phyloP scores from a whole-genome alignment of 208 protist genomes.

The Phytomonas francai region DNA sequence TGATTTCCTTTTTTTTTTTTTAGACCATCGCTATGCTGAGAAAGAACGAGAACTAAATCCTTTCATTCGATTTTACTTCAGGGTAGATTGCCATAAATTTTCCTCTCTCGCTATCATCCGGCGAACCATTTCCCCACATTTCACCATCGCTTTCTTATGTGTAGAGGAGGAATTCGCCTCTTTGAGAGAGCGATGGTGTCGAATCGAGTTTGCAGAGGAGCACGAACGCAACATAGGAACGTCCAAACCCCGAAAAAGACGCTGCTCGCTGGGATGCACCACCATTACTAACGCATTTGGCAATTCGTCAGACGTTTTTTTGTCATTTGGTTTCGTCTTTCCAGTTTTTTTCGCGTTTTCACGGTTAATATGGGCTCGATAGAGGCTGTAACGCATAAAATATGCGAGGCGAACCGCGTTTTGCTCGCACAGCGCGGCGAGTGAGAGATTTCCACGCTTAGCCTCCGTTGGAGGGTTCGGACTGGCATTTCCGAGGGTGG shows the following conservation, averaged over 20 bases:
- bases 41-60: neutral
- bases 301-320: neutral
- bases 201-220: constrained; percentile 4
- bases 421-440: constrained; percentile 34
- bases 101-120: constrained; percentile 63
- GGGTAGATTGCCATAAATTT: constrained; percentile 40
- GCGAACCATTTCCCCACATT: constrained; percentile 50
- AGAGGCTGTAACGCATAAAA: constrained; percentile 19
- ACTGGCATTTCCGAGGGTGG: neutral
- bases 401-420: constrained; percentile 33
- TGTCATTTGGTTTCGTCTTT: neutral
- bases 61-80: neutral
- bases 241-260: constrained; percentile 15
- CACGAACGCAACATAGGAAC: constrained; percentile 16
- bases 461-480: neutral
- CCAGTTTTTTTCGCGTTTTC: constrained; percentile 9
- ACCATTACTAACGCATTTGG: constrained; percentile 11
- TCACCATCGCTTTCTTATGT: constrained; percentile 40
- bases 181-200: too few species aligned
- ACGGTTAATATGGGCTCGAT: neutral
- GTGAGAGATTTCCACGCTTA: constrained; percentile 21
- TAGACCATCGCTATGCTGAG: neutral
- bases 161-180: constrained; percentile 12
- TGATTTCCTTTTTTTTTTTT: too few species aligned
- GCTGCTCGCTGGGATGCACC: constrained; percentile 15